Conservation (phyloP, 73 alveolate species). For the Paramecium sonneborni region DNA sequence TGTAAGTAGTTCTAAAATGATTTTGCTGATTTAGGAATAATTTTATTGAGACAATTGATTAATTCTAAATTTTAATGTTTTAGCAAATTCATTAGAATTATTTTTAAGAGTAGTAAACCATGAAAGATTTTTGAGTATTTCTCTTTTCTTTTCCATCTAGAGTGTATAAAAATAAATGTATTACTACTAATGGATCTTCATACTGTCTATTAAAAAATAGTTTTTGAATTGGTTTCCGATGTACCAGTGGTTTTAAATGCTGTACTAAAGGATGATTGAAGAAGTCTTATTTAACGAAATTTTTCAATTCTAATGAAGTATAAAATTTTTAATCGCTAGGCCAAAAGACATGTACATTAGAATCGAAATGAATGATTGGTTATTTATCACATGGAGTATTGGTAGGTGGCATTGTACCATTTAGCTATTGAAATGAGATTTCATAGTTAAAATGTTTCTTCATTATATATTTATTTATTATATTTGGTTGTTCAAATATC, state of each 20-base stretch:
- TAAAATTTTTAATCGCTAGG: neutral
- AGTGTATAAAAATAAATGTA: neutral
- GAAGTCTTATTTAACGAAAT: neutral
- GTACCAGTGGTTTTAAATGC: neutral
- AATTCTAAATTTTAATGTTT: neutral
- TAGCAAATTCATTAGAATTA: neutral
- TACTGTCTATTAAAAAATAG: neutral
- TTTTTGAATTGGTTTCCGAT: neutral
- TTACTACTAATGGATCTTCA: neutral
- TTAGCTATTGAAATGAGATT: neutral
- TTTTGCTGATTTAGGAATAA: neutral
- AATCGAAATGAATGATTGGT: neutral
- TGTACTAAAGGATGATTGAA: neutral
- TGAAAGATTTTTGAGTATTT: neutral
- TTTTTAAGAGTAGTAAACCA: neutral
- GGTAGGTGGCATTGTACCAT: neutral
- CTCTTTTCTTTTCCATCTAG: conserved; percentile 30
- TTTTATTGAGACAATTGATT: neutral
- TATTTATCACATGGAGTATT: neutral
- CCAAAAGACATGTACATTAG: neutral
- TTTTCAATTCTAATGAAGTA: neutral
- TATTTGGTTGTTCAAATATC: neutral
- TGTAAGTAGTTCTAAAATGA: neutral
- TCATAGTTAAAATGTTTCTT: neutral
- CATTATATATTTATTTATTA: neutral